phyloP scores from a whole-genome alignment of 306 rosid species.

The Cucurbita ficifolia region DNA sequence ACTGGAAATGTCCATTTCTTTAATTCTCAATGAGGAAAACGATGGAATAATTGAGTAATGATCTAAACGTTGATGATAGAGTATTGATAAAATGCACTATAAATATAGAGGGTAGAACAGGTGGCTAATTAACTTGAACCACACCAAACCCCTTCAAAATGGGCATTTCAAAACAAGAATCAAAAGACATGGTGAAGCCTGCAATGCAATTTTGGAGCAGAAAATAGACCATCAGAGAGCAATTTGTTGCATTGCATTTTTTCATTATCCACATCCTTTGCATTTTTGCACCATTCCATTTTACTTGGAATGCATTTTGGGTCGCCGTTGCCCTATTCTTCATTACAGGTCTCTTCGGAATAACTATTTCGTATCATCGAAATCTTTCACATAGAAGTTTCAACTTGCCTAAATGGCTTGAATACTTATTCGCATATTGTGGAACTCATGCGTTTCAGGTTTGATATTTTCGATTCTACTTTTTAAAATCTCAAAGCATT shows the following conservation, averaged over 20 bases:
- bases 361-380: slow-evolving; percentile 62
- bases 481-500: too few species aligned
- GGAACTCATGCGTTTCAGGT: slow-evolving; percentile 73
- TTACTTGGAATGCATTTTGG: slow-evolving; percentile 50
- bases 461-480: neutral
- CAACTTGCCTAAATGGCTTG: slow-evolving; percentile 85
- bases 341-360: slow-evolving; percentile 55
- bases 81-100: neutral
- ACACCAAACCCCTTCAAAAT: neutral
- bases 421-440: slow-evolving; percentile 63
- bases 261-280: slow-evolving; percentile 49
- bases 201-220: neutral
- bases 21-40: too few species aligned
- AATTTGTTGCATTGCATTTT: slow-evolving; percentile 28
- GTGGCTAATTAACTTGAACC: neutral
- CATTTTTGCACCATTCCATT: slow-evolving; percentile 54
- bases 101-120: neutral
- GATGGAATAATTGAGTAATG: too few species aligned
- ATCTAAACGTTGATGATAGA: too few species aligned
- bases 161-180: neutral
- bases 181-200: neutral
- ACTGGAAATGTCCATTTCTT: too few species aligned
- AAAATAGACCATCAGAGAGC: slow-evolving; percentile 13
- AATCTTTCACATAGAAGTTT: slow-evolving; percentile 74
- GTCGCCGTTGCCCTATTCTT: slow-evolving; percentile 42